Base-by-base conservation (phyloP, 495 filamentous ascomycete genomes). In the Halenospora varia region DNA sequence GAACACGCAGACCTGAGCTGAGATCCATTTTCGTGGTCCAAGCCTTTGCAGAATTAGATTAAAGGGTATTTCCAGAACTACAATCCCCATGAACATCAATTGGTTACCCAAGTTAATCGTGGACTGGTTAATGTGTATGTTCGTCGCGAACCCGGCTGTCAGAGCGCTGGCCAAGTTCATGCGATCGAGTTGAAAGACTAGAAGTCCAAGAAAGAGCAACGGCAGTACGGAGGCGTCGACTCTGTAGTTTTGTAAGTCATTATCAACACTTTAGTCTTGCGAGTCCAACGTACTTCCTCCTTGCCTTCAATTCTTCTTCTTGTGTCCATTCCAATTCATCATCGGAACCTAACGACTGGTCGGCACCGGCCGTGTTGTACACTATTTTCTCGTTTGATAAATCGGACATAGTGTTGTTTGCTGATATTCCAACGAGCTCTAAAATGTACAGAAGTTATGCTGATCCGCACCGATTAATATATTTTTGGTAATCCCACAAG, bases 41-140 rank as follows among this genome's bases (percentile, higher is more conserved):
- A 56, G 2, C 57, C 81, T 82, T 70, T 94, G 94, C 23, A 97
- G 75, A 20, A 94, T 64, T 49, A 96, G 82, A 66, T 97, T 97
- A 52, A 86, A 90, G 3, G 92, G 93, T 51, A 97, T 93, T 70
- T 88, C 92, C 62, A 87, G 85, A 44, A 92, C 60, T 57, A 95
- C 80, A 44, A 58, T 62, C 4, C 67, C 65, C 1, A 35, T 50
- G 2, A 44, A 59, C 19, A 59, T 40, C 47, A 67, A 19, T 51
- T 67, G 62, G 10, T 53, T 25, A 20, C 56, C 56, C 18, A 53
- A 22, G 29, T 59, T 59, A 22, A 59, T 24, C 20, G 39, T 20
- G 23, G 39, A 15, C 19, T 53, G 49, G 17, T 44, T 53, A 25
- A 59, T 59, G 19, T 41, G 23, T 29, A 63, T 48, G 19, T 67